These are phyloP conservation scores for Sungouiozyma intestinalis DNA, from an alignment of 805 yeast species.

Conservation along the genomic window DNA sequence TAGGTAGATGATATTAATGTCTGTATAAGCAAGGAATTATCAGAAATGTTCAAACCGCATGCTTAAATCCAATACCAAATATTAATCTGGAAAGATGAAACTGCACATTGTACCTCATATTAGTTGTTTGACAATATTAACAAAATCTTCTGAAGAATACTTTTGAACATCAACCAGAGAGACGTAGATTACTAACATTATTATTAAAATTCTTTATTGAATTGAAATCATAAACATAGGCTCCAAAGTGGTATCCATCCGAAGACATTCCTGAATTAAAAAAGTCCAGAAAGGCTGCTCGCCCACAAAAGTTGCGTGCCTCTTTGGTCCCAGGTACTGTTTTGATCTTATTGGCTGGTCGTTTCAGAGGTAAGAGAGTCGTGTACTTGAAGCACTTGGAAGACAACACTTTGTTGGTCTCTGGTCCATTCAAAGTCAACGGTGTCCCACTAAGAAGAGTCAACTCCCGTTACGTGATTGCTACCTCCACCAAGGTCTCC, in stretches of 20 bases:
- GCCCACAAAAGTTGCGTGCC: conserved; percentile 90
- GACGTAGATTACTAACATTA: not conserved
- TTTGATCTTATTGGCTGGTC: conserved; percentile 92
- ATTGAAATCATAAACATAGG: conserved; percentile 27
- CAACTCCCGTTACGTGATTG: conserved; percentile 95
- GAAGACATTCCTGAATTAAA: conserved; percentile 80
- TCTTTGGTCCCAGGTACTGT: conserved; percentile 96
- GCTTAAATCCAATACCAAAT: no score
- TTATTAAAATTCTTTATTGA: not conserved
- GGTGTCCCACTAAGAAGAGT: conserved; percentile 99
- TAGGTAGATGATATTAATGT: no score
- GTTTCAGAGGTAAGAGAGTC: conserved; percentile 99
- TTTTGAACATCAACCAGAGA: no score
- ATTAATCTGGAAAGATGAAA: not conserved
- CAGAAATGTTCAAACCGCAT: no score
- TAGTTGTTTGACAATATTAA: not conserved
- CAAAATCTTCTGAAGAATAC: not conserved
- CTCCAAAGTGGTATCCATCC: conserved; percentile 89
- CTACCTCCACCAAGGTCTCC: conserved; percentile 85
- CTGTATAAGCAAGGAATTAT: no score
- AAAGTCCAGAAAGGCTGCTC: conserved; percentile 77
- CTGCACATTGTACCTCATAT: conserved; percentile 15
- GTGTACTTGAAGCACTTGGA: conserved; percentile 91
- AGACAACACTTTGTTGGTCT: conserved; percentile 91
- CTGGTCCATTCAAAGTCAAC: conserved; percentile 98